Evolutionary conservation across 2,329 filamentous ascomycete genomes (phyloP).

Genomic region (Gaeumannomyces sp.): DNA sequence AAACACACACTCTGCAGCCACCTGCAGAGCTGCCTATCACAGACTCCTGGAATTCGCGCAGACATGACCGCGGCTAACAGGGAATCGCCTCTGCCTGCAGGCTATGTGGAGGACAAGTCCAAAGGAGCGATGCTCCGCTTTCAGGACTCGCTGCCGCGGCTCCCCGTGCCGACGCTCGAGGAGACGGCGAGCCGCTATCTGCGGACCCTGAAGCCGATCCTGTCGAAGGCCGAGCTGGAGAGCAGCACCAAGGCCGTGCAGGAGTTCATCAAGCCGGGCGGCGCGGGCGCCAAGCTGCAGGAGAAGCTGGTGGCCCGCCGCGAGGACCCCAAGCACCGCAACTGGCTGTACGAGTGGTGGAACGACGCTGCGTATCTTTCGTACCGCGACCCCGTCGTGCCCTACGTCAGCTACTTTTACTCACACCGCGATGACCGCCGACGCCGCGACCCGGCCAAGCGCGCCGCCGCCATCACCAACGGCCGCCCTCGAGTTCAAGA

Average conservation of each 20-base stretch:
- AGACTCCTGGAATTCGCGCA: background rate
- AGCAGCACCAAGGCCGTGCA: conserved; percentile 75
- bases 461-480: conserved; percentile 86
- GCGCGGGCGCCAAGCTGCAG: conserved; percentile 76
- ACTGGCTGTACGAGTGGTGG: conserved; percentile 99
- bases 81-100: conserved; percentile 31
- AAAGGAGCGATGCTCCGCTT: conserved; percentile 79
- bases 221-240: conserved; percentile 62
- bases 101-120: conserved; percentile 72
- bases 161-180: conserved; percentile 76
- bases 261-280: conserved; percentile 83
- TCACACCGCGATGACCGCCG: conserved; percentile 90
- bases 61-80: conserved; percentile 3
- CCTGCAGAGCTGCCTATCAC: background rate
- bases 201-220: conserved; percentile 70
- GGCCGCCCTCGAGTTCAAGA: conserved; percentile 87
- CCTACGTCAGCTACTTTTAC: conserved; percentile 99
- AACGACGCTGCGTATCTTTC: conserved; percentile 87
- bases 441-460: conserved; percentile 82
- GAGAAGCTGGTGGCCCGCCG: conserved; percentile 76
- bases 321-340: conserved; percentile 74
- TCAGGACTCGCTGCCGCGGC: conserved; percentile 74
- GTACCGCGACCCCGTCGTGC: conserved; percentile 93
- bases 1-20: background rate
- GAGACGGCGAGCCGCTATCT: conserved; percentile 77